These are phyloP conservation scores for Mariannaea elegans DNA, from an alignment of 2,329 filamentous ascomycete species.

Conservation along the genomic window DNA sequence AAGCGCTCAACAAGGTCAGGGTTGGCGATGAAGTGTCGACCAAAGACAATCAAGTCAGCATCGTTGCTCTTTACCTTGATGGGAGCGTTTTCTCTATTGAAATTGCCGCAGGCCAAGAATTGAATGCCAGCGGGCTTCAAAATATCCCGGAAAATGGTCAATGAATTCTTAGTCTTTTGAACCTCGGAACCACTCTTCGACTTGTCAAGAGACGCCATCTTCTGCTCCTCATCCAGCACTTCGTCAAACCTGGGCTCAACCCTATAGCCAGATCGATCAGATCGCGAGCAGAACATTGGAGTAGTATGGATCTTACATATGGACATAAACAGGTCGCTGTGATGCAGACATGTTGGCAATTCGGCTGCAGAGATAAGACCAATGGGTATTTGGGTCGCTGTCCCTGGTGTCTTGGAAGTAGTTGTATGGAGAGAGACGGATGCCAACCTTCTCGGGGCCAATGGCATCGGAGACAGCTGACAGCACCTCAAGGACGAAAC, in stretches of 20 bases:
- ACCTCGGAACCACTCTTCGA: conserved; percentile 18
- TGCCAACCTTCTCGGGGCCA: conserved; percentile 32
- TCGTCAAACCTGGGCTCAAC: conserved; percentile 58
- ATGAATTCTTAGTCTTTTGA: conserved; percentile 39
- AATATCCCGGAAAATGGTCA: conserved; percentile 52
- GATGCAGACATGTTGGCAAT: conserved; percentile 45
- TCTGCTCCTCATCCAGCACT: conserved; percentile 53
- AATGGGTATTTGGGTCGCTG: conserved; percentile 46
- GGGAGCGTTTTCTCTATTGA: conserved; percentile 48
- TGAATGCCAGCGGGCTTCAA: conserved; percentile 49
- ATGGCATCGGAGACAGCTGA: conserved; percentile 28
- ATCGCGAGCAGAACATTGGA: background rate
- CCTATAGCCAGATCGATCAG: conserved; percentile 33
- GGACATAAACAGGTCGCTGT: conserved; percentile 53
- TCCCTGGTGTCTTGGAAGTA: conserved; percentile 44
- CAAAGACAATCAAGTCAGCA: conserved; percentile 41
- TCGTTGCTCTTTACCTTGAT: conserved; percentile 50
- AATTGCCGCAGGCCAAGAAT: conserved; percentile 62
- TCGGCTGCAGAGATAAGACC: conserved; percentile 47
- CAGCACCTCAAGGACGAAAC: conserved; percentile 30
- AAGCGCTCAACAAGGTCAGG: conserved; percentile 42
- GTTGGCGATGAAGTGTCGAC: conserved; percentile 43
- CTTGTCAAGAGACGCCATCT: conserved; percentile 48
- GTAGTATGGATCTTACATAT: conserved; percentile 49
- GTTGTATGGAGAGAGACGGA: conserved; percentile 41